Evolutionary conservation across 306 rosid genomes (phyloP).

Genomic region (Cicer arietinum): DNA sequence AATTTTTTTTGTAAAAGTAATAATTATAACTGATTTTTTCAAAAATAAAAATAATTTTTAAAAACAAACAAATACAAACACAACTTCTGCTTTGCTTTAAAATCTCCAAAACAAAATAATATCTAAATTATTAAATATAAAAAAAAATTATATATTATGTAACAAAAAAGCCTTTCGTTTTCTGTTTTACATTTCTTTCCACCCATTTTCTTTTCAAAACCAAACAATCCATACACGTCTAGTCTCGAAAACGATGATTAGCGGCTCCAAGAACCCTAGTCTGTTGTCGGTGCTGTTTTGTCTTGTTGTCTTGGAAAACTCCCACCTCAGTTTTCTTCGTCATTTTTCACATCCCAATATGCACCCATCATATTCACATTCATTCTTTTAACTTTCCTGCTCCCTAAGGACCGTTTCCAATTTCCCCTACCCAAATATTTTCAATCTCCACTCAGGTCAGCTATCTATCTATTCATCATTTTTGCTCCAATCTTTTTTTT

Average conservation of each 20-base stretch:
- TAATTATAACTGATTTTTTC: no score
- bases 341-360: background rate
- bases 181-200: background rate
- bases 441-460: background rate
- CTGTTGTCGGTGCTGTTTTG: slow-evolving; percentile 11
- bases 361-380: slow-evolving; percentile 13
- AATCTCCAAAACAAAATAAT: no score
- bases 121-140: no score
- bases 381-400: background rate
- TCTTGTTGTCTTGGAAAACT: background rate
- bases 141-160: no score
- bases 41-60: no score
- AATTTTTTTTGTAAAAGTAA: no score
- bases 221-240: background rate
- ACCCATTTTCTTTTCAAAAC: background rate
- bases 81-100: no score
- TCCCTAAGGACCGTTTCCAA: slow-evolving; percentile 15
- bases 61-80: no score
- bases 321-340: slow-evolving; percentile 13
- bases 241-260: slow-evolving; percentile 14
- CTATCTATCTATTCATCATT: background rate
- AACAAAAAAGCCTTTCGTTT: no score
- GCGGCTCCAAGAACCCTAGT: slow-evolving; percentile 7
- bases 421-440: background rate
- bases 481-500: background rate